Evolutionary conservation across 2,329 filamentous ascomycete genomes (phyloP).

Genomic region (Penicillium nordicum): DNA sequence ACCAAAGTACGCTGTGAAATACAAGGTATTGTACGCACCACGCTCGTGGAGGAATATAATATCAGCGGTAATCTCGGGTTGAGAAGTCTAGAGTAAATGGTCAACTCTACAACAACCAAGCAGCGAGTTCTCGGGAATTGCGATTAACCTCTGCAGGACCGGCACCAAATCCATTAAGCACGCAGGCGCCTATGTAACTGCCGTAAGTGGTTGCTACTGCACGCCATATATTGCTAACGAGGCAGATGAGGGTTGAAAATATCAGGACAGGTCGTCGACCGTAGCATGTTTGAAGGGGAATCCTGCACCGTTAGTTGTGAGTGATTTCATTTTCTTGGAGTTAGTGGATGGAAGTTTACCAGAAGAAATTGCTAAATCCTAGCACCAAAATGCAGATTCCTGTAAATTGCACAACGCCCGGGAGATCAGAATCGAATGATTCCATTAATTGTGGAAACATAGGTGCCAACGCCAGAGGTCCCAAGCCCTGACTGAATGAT

Average conservation of each 20-base stretch:
- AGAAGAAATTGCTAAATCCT: no score
- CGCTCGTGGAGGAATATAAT: slow-evolving; percentile 64
- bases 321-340: not conserved
- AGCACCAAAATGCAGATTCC: no score
- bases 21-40: slow-evolving; percentile 28
- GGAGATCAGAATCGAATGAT: no score
- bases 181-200: slow-evolving; percentile 62
- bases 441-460: no score
- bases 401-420: no score
- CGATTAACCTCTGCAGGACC: slow-evolving; percentile 53
- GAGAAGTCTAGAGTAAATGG: slow-evolving; percentile 45
- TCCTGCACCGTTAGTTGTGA: slow-evolving; percentile 36
- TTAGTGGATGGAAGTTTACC: no score
- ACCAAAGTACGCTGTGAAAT: no score
- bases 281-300: slow-evolving; percentile 54
- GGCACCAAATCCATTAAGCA: slow-evolving; percentile 61
- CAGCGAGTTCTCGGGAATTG: not conserved
- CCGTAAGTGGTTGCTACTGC: slow-evolving; percentile 56
- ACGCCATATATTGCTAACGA: slow-evolving; percentile 56
- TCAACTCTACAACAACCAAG: not conserved
- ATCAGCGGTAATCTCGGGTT: slow-evolving; percentile 62
- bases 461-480: no score
- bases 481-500: no score
- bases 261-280: slow-evolving; percentile 55
- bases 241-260: slow-evolving; percentile 51